Evolutionary conservation across 2,329 filamentous ascomycete species (phyloP).

Genomic region (Raffaelea albimanens): DNA sequence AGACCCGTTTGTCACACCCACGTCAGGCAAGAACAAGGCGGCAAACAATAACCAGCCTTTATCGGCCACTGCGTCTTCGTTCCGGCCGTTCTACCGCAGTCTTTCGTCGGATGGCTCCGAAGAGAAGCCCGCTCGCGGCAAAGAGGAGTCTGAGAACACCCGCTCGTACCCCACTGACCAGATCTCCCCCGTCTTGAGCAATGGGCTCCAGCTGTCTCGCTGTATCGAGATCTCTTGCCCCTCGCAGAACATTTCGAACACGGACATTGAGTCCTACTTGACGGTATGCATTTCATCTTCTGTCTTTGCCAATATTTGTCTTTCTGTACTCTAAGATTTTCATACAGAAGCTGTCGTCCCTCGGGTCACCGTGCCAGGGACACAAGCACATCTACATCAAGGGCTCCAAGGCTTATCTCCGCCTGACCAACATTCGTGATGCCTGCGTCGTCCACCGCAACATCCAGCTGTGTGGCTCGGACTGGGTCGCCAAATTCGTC

Average conservation of each 20-base stretch:
- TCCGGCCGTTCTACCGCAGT: slow-evolving; percentile 39
- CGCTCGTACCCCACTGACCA: slow-evolving; percentile 16
- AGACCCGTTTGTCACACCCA: slow-evolving; percentile 45
- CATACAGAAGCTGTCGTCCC: slow-evolving; percentile 29
- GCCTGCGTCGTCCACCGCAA: slow-evolving; percentile 40
- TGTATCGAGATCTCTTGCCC: slow-evolving; percentile 31
- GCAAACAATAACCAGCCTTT: slow-evolving; percentile 32
- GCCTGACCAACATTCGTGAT: slow-evolving; percentile 53
- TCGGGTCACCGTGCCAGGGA: slow-evolving; percentile 26
- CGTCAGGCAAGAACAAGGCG: slow-evolving; percentile 20
- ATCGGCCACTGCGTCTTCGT: slow-evolving; percentile 54
- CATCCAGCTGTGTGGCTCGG: slow-evolving; percentile 29
- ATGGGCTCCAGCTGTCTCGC: slow-evolving; percentile 34
- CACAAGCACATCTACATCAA: slow-evolving; percentile 24
- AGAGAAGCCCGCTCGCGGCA: slow-evolving; percentile 2
- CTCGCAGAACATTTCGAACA: slow-evolving; percentile 18
- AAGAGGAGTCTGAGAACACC: slow-evolving; percentile 9
- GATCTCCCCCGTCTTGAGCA: slow-evolving; percentile 31
- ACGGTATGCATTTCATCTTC: slow-evolving; percentile 31
- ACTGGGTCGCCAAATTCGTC: slow-evolving; percentile 38
- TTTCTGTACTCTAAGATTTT: background rate
- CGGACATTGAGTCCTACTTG: slow-evolving; percentile 34
- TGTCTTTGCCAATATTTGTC: background rate
- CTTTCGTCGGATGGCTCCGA: slow-evolving; percentile 14
- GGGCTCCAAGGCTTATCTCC: slow-evolving; percentile 38